phyloP scores from a whole-genome alignment of 768 basidiomycete species.

The Lactarius vividus region DNA sequence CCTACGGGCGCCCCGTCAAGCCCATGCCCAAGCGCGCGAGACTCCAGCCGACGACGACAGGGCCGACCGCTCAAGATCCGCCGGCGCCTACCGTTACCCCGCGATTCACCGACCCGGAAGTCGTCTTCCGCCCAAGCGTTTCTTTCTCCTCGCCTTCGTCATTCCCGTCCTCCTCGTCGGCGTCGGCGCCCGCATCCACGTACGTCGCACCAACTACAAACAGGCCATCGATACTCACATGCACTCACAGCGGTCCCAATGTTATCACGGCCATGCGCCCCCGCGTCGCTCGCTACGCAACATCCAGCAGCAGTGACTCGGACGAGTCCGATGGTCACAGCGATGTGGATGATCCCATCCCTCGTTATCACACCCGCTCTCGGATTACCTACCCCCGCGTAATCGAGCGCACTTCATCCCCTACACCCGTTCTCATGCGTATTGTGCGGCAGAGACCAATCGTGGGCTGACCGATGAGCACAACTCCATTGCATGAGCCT shows the following conservation, averaged over 20 bases:
- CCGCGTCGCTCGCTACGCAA: background rate
- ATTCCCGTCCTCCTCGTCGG: background rate
- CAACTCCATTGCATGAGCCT: background rate
- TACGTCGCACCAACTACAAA: background rate
- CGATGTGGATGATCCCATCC: background rate
- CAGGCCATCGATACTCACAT: background rate
- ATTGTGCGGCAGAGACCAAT: background rate
- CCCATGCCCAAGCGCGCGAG: conserved; percentile 11
- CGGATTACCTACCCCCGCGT: background rate
- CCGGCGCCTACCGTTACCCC: background rate
- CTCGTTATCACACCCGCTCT: background rate
- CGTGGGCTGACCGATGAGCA: background rate
- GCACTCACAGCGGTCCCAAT: background rate
- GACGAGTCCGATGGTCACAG: background rate
- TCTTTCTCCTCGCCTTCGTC: background rate
- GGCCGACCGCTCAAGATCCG: background rate
- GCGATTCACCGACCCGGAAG: background rate
- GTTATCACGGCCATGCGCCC: background rate
- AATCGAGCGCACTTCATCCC: too few species aligned
- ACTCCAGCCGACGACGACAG: background rate
- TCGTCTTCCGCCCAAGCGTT: background rate
- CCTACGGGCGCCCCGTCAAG: background rate
- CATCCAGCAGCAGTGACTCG: background rate
- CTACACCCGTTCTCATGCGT: background rate
- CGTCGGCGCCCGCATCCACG: background rate